A percentile compares a stretch with the other conserved stretches of the same genome.
These are phyloP conservation scores for Amanita molliuscula DNA, from an alignment of 768 basidiomycete genomes.

Conservation along the genomic window DNA sequence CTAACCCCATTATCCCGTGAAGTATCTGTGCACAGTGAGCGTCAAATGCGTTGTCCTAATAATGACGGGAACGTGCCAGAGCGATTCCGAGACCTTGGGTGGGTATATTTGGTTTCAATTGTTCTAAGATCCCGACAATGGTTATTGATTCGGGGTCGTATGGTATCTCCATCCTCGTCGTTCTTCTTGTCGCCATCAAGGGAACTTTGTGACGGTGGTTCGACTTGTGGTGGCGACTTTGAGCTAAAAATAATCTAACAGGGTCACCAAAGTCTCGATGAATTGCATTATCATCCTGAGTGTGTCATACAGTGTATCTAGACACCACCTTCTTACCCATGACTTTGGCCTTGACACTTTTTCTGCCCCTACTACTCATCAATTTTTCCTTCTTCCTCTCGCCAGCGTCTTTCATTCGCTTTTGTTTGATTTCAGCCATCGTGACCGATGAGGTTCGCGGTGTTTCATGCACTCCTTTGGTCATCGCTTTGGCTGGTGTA, in stretches of 20 bases:
- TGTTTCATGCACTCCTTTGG: not conserved
- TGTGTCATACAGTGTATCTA: not conserved
- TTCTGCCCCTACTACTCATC: conserved; percentile 25
- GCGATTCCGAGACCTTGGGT: conserved; percentile 54
- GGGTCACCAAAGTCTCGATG: conserved; percentile 27
- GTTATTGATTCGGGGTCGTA: not conserved
- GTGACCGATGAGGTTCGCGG: conserved; percentile 16
- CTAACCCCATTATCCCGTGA: conserved; percentile 73
- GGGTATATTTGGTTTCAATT: conserved; percentile 35
- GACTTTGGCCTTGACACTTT: conserved; percentile 44
- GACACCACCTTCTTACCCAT: conserved; percentile 41
- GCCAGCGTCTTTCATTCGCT: conserved; percentile 28
- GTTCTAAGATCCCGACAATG: conserved; percentile 55
- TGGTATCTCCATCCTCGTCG: conserved; percentile 21
- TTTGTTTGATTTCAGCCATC: conserved; percentile 42
- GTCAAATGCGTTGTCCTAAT: not conserved
- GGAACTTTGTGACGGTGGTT: conserved; percentile 19
- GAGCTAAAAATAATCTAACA: conserved; percentile 20
- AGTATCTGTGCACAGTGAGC: conserved; percentile 40
- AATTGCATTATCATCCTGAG: no score
- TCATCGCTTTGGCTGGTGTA: not conserved
- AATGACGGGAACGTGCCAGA: conserved; percentile 33
- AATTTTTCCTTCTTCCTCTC: conserved; percentile 52
- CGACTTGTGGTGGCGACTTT: no score
- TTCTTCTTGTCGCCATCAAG: conserved; percentile 29